These are phyloP conservation scores for Groenewaldozyma tartarivorans DNA, from an alignment of 805 yeast species.

Conservation along the genomic window DNA sequence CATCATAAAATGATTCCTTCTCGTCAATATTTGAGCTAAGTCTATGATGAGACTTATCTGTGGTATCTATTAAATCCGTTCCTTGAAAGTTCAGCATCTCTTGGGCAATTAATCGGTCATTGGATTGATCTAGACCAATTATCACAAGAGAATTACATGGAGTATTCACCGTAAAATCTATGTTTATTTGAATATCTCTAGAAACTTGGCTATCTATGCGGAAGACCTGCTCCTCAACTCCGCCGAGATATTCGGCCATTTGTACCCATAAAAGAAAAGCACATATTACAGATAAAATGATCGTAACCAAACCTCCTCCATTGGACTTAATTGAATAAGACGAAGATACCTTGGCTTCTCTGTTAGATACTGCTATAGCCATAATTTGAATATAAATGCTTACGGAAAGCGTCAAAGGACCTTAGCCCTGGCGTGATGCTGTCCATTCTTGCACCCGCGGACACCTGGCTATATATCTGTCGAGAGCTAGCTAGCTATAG, in stretches of 20 bases:
- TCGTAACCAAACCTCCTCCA: slow-evolving; percentile 68
- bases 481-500: too few species aligned
- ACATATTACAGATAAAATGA: slow-evolving; percentile 51
- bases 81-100: slow-evolving; percentile 70
- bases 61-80: slow-evolving; percentile 1
- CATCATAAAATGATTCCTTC: slow-evolving; percentile 14
- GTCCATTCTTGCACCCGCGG: slow-evolving; percentile 11
- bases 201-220: slow-evolving; percentile 54
- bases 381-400: slow-evolving; percentile 25
- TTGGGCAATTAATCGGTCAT: slow-evolving; percentile 68
- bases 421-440: slow-evolving; percentile 29
- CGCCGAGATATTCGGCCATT: slow-evolving; percentile 77
- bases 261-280: slow-evolving; percentile 74
- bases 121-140: slow-evolving; percentile 66
- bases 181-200: slow-evolving; percentile 56
- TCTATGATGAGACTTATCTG: background rate
- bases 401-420: slow-evolving; percentile 61
- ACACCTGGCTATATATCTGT: background rate
- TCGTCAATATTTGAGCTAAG: background rate
- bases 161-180: slow-evolving; percentile 74
- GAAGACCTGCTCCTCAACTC: slow-evolving; percentile 68
- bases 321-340: slow-evolving; percentile 62
- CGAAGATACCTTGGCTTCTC: slow-evolving; percentile 54
- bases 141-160: slow-evolving; percentile 73
- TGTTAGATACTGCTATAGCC: background rate